A percentile compares a stretch with the other conserved stretches of the same genome.
phyloP scores from a whole-genome alignment of 208 protist species.

The Leishmania tropica region DNA sequence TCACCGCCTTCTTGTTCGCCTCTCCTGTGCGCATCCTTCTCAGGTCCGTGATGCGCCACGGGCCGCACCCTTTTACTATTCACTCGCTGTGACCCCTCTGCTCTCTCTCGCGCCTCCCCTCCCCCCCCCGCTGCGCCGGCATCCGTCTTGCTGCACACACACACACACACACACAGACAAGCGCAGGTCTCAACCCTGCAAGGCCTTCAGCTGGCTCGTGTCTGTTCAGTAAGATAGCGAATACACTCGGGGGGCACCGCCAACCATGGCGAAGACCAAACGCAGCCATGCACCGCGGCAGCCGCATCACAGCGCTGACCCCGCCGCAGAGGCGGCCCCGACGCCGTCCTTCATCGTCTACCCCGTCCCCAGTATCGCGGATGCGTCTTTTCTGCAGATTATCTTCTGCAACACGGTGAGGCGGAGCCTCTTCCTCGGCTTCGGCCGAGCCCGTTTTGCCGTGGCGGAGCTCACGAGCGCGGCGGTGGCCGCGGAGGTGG shows the following conservation, averaged over 20 bases:
- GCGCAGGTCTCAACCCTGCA: not conserved
- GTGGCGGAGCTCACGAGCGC: constrained; percentile 59
- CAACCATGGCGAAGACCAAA: not conserved
- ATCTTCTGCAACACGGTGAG: constrained; percentile 54
- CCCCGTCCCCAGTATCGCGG: constrained; percentile 64
- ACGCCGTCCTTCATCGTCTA: constrained; percentile 66
- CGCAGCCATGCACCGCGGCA: not conserved
- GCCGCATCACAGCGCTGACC: not conserved
- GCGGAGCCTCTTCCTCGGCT: constrained; percentile 70
- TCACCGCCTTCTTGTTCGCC: not conserved
- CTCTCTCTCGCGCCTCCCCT: too few species aligned
- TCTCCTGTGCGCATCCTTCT: not conserved
- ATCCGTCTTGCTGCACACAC: not conserved
- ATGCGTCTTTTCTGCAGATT: constrained; percentile 68
- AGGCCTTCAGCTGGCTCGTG: not conserved
- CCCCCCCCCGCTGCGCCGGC: too few species aligned
- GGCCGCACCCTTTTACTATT: too few species aligned
- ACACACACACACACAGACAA: not conserved
- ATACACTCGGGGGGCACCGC: not conserved
- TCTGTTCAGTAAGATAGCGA: not conserved
- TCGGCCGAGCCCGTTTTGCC: constrained; percentile 56
- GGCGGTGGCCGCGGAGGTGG: constrained; percentile 23
- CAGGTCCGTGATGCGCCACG: too few species aligned
- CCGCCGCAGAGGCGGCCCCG: not conserved
- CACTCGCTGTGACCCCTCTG: too few species aligned